Evolutionary conservation across 371 early-diverging fungal genomes (phyloP).

Genomic region (Syncephalastrum racemosum): DNA sequence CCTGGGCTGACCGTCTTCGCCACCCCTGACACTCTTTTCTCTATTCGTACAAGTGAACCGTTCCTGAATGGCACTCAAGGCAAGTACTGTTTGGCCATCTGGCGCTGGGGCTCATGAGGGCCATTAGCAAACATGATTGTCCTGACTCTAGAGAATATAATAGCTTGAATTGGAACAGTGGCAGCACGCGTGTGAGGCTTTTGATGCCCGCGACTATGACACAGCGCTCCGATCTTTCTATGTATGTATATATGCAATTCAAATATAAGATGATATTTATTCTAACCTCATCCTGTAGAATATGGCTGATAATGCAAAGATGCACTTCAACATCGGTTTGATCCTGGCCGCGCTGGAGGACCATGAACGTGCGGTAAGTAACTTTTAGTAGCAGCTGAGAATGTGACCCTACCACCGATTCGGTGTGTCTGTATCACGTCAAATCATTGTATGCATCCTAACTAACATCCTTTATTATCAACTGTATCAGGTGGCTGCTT

Average conservation of each 20-base stretch:
- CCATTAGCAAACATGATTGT: background rate
- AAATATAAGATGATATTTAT: background rate
- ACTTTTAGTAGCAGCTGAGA: no score
- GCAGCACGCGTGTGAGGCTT: conserved; percentile 42
- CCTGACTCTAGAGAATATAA: background rate
- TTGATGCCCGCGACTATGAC: conserved; percentile 39
- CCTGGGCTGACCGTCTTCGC: no score
- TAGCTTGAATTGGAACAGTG: conserved; percentile 52
- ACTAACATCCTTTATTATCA: background rate
- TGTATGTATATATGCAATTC: conserved; percentile 20
- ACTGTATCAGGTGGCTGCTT: conserved; percentile 64
- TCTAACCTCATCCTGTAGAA: conserved; percentile 42
- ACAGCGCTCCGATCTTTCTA: conserved; percentile 36
- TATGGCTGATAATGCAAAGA: conserved; percentile 89
- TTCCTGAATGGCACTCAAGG: conserved; percentile 18
- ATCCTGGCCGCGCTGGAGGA: conserved; percentile 72
- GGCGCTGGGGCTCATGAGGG: background rate
- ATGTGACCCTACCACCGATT: no score
- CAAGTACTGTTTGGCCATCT: conserved; percentile 9
- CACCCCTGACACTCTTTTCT: no score
- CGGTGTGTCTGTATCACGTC: no score
- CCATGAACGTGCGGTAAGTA: conserved; percentile 80
- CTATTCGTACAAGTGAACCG: no score
- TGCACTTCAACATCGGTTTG: conserved; percentile 93
- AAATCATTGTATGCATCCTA: no score